A percentile compares a stretch with the other conserved stretches of the same genome.
Conservation (phyloP, 371 early-diverging fungal species). For the Mucor indicus region DNA sequence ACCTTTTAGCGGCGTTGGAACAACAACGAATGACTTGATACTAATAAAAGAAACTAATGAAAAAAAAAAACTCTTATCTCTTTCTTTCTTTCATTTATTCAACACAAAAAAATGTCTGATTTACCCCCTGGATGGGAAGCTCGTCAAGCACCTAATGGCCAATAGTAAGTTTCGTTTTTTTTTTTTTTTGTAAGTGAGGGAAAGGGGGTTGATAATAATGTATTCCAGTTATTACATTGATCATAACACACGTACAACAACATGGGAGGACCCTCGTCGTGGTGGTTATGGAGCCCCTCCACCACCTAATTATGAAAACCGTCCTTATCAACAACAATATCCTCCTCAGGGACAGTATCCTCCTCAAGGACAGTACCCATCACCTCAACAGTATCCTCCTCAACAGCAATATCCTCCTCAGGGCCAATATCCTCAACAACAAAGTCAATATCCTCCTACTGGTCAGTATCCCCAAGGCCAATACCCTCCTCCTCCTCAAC, state of each 20-base stretch:
- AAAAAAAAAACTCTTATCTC: not conserved
- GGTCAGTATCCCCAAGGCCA: conserved; percentile 10
- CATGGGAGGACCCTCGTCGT: conserved; percentile 61
- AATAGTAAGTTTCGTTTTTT: conserved; percentile 26
- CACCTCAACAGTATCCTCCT: conserved; percentile 16
- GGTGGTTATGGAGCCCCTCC: conserved; percentile 4
- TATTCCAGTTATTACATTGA: conserved; percentile 54
- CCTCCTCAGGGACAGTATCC: no score
- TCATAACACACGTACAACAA: conserved; percentile 51
- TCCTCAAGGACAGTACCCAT: conserved; percentile 6
- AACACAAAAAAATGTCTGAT: conserved; percentile 29
- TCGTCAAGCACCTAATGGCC: conserved; percentile 39
- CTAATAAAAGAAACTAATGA: no score
- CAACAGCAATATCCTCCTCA: conserved; percentile 17
- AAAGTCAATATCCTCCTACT: conserved; percentile 9
- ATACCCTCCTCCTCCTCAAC: conserved; percentile 4
- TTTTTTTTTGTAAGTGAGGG: not conserved
- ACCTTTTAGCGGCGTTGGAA: no score
- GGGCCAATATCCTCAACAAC: conserved; percentile 4
- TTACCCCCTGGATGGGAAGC: conserved; percentile 51
- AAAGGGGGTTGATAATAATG: not conserved
- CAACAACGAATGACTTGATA: no score
- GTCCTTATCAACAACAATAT: conserved; percentile 5
- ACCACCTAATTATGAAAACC: conserved; percentile 1
- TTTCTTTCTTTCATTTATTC: conserved; percentile 6